A percentile compares a stretch with the other conserved stretches of the same genome.
Evolutionary conservation across 2,329 filamentous ascomycete genomes (phyloP).

Genomic region (Aspergillus brasiliensis): DNA sequence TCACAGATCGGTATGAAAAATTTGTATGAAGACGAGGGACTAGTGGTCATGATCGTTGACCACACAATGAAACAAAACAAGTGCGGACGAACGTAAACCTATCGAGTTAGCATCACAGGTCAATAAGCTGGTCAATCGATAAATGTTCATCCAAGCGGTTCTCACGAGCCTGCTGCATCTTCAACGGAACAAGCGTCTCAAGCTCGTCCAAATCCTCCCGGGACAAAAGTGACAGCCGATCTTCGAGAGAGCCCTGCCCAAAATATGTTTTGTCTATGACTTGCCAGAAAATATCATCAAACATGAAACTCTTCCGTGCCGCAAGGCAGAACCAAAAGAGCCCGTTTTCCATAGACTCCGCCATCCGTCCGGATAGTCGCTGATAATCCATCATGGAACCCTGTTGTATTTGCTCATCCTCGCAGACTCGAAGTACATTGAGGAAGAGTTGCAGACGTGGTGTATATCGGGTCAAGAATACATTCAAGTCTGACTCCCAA

Average conservation of each 20-base stretch:
- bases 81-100: no score
- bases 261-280: neutral
- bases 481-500: neutral
- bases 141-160: neutral
- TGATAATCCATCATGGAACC: neutral
- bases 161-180: neutral
- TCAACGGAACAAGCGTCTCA: neutral
- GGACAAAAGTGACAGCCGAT: neutral
- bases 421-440: neutral
- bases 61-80: no score
- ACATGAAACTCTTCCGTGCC: neutral
- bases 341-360: slow-evolving; percentile 1
- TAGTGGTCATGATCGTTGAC: no score
- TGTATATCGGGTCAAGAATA: neutral
- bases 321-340: slow-evolving; percentile 7
- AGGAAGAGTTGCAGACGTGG: neutral
- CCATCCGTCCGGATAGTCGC: neutral
- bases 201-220: neutral
- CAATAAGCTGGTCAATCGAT: neutral
- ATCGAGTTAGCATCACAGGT: neutral
- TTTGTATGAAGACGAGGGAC: no score
- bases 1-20: no score
- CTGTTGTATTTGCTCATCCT: neutral
- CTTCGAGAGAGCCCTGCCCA: neutral
- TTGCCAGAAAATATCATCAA: slow-evolving; percentile 7